These are phyloP conservation scores for Colletotrichum horii DNA, from an alignment of 2,329 filamentous ascomycete genomes.

Conservation along the genomic window DNA sequence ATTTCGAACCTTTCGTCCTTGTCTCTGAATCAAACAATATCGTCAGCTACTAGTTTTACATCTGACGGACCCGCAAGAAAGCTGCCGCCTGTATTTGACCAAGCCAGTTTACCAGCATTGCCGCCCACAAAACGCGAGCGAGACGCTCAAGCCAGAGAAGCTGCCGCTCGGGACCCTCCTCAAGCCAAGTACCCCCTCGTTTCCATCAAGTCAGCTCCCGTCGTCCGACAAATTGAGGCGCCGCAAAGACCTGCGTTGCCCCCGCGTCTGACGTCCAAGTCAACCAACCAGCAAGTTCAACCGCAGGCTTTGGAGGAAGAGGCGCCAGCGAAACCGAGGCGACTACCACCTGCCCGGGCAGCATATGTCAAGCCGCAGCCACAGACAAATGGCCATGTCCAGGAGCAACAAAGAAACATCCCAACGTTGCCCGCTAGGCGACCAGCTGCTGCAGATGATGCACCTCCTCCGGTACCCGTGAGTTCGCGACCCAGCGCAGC, in stretches of 20 bases:
- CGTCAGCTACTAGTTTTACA: conserved; percentile 53
- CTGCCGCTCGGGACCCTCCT: not conserved
- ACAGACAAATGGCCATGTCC: conserved; percentile 25
- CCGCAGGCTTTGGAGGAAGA: not conserved
- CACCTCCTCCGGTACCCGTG: conserved; percentile 58
- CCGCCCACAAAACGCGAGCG: conserved; percentile 60
- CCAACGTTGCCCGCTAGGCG: conserved; percentile 21
- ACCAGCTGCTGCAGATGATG: conserved; percentile 28
- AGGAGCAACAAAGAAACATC: conserved; percentile 11
- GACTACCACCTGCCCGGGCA: conserved; percentile 17
- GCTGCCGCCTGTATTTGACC: conserved; percentile 61
- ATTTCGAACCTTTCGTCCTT: conserved; percentile 58
- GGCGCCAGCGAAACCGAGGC: conserved; percentile 10
- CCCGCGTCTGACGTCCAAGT: conserved; percentile 57
- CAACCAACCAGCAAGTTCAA: conserved; percentile 33
- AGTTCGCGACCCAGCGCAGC: conserved; percentile 56
- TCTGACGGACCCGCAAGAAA: conserved; percentile 52
- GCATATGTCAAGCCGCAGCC: conserved; percentile 9
- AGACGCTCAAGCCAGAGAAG: conserved; percentile 48
- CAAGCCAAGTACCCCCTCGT: conserved; percentile 36
- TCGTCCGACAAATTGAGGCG: conserved; percentile 36
- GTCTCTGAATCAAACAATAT: conserved; percentile 50
- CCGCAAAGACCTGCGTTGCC: conserved; percentile 47
- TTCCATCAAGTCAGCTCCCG: conserved; percentile 42
- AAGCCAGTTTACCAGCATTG: conserved; percentile 61